Percentiles rank a stretch among this genome's conserved stretches.
These are phyloP conservation scores for Trichoderma aggressivum DNA, from an alignment of 2,329 filamentous ascomycete species.

Conservation along the genomic window DNA sequence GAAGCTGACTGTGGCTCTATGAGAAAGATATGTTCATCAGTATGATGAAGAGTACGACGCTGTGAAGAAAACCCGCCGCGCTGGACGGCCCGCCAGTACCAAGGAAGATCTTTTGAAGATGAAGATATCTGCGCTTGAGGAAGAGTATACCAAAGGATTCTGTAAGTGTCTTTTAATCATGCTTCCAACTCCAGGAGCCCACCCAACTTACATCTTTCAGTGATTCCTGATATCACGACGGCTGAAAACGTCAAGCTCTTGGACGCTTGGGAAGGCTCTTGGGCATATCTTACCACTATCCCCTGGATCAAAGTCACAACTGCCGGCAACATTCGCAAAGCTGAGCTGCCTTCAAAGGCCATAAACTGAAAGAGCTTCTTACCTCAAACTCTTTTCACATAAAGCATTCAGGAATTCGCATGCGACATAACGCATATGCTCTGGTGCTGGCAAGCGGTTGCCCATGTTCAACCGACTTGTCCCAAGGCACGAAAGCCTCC, in stretches of 20 bases:
- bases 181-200: not conserved
- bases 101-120: slow-evolving; percentile 75
- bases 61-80: slow-evolving; percentile 65
- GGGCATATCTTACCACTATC: slow-evolving; percentile 73
- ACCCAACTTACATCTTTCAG: slow-evolving; percentile 34
- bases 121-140: slow-evolving; percentile 66
- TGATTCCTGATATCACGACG: slow-evolving; percentile 71
- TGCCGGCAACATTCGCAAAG: slow-evolving; percentile 61
- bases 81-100: slow-evolving; percentile 74
- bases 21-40: slow-evolving; percentile 59
- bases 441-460: not conserved
- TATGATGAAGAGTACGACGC: slow-evolving; percentile 67
- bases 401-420: not conserved
- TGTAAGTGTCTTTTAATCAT: slow-evolving; percentile 47
- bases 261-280: slow-evolving; percentile 75
- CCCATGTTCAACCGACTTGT: not conserved
- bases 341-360: slow-evolving; percentile 69
- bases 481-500: not conserved
- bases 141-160: slow-evolving; percentile 81
- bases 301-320: slow-evolving; percentile 73
- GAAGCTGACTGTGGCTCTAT: slow-evolving; percentile 27
- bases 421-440: not conserved
- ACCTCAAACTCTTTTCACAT: not conserved
- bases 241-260: slow-evolving; percentile 63
- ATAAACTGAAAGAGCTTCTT: slow-evolving; percentile 23